Evolutionary conservation across 139 green algal genomes (phyloP), one percentile per base, ranked within the genome.

Genomic region (Edaphochlamys debaryana): DNA sequence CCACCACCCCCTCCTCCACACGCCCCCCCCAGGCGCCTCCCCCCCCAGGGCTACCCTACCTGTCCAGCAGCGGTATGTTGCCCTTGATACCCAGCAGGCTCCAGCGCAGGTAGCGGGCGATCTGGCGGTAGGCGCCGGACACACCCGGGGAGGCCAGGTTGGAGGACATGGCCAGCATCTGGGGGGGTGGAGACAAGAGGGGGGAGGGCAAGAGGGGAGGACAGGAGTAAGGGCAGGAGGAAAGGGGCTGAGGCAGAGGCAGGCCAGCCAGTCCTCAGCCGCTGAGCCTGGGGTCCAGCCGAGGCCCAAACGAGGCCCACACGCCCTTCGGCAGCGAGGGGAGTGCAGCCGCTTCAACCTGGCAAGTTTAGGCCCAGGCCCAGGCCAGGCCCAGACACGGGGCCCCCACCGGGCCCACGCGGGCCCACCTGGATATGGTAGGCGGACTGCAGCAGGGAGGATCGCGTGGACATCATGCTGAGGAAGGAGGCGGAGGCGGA

Each of bases 101-200:
- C 77, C 77, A 83, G 63, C 77, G 77, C 45, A 83, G 77, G 77
- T 75, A 75, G 20, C 77, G 63, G 0, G 77, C 45, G 25, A 83
- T 70, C 4, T 30, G 29, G 32, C 77, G 77, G 77, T 75, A 83
- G 23, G 34, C 34, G 23, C 29, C 19, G n/a, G 58, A 64, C 15
- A 83, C 45, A 9, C 77, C 77, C 0, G 77, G 77, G 1, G 77
- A 83, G 34, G 77, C 77, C 63, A 83, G 63, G 42, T 66, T 73
- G 27, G 62, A 37, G 23, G 41, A 38, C 75, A 82, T 82, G 58
- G 75, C 60, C 30, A 82, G 60, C 62, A 72, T 38, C 75, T 82
- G 62, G 1, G 22, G 11, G 11, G 54, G 17, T 63, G 4, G 30
- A 8, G 54, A 4, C 4, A 4, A 30, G 20, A 15, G 54, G 54